Base-by-base conservation (phyloP, 148 eudicot genomes). In the Drosera capensis region DNA sequence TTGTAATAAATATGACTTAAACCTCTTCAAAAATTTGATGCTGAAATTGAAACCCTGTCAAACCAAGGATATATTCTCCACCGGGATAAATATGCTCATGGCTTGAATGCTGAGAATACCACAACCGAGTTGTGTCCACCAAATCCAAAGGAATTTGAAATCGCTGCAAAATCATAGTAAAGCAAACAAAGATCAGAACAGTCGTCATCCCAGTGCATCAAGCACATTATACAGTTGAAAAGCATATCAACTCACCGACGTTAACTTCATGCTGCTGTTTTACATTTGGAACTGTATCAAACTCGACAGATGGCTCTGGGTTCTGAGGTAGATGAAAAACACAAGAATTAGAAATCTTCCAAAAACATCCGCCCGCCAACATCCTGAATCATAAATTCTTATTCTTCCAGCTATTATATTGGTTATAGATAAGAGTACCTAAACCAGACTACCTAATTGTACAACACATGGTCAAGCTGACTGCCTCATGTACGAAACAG, bases 91-190 rank as follows among this genome's bases (percentile, higher is more conserved):
- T 15, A 34, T 15, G 13, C 38, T 86, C 74, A 86, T 15, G 94
- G 85, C 59, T 82, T 86, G 80, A 79, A 86, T 20, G 77, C 88
- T 18, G 96, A 82, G 68, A 86, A 82, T 20, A 63, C 96, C 46
- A 86, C 94, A n/a, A 82, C 96, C 1, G 96, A 86, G 68, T 86
- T 86, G 82, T 86, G 96, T 34, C 96, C 96, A 49, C 96, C 96
- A 36, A 86, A 86, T 39, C 96, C 96, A 36, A 86, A 86, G n/a
- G 96, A 86, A 70, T 86, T 86, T 43, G 96, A 86, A 66, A 86
- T 86, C 17, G 88, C 96, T 86, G 88, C 70, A 75, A 45, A 9
- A 30, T 48, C 55, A 57, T 23, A 12, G 48, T 2, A 6, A 21
- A 26, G 50, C 13, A 23, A 12, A 16, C 48, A 44, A 9, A 22